phyloP scores from a whole-genome alignment of 306 rosid genomes.

The Sindora glabra region DNA sequence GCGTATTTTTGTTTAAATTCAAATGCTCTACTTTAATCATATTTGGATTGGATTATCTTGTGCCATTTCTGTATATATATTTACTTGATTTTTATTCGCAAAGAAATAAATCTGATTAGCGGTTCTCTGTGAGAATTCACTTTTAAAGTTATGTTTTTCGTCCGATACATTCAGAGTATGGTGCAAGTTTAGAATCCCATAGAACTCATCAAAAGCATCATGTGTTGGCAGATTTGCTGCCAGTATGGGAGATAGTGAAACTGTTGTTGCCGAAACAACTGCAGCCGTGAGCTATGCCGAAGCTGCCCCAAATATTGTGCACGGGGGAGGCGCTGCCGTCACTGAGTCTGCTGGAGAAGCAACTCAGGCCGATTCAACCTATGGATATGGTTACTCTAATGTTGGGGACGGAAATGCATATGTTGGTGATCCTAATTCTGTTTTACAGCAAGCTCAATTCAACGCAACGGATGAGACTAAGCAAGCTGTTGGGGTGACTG shows the following conservation, averaged over 20 bases:
- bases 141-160: not conserved
- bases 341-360: conserved; percentile 33
- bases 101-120: not conserved
- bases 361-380: conserved; percentile 22
- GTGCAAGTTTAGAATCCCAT: too few relatives aligned
- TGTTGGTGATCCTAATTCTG: conserved; percentile 40
- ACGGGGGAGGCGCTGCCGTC: conserved; percentile 21
- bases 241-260: conserved; percentile 71
- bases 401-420: conserved; percentile 36
- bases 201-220: too few relatives aligned
- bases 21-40: not conserved
- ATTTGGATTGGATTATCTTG: not conserved
- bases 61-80: not conserved
- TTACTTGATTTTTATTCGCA: too few relatives aligned
- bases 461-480: conserved; percentile 25
- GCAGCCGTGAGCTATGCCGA: conserved; percentile 41
- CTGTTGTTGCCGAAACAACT: conserved; percentile 51
- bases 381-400: conserved; percentile 24
- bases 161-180: not conserved
- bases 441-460: conserved; percentile 39
- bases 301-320: conserved; percentile 21
- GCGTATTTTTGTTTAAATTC: not conserved
- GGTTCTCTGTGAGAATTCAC: not conserved
- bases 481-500: conserved; percentile 25
- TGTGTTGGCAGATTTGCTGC: conserved; percentile 18